Conservation (phyloP, 2,329 filamentous ascomycete species). For the Plenodomus tracheiphilus region DNA sequence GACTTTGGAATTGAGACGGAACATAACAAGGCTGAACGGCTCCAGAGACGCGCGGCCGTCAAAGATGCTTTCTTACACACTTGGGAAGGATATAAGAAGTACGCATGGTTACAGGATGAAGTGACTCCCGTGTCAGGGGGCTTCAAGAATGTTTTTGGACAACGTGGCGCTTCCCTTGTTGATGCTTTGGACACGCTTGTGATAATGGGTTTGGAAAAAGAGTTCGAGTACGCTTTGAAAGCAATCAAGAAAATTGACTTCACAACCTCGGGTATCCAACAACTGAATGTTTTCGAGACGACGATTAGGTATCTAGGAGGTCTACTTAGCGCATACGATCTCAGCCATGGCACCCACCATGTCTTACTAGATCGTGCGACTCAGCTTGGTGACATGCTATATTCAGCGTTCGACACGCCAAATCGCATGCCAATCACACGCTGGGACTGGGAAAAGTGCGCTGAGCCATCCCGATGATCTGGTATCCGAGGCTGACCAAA, state of each 20-base stretch:
- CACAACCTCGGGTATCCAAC: slow-evolving; percentile 43
- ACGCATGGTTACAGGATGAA: slow-evolving; percentile 60
- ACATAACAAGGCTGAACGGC: slow-evolving; percentile 34
- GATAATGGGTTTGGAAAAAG: slow-evolving; percentile 63
- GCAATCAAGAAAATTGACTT: slow-evolving; percentile 61
- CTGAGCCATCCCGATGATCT: slow-evolving; percentile 1
- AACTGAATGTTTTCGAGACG: slow-evolving; percentile 46
- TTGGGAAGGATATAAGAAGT: slow-evolving; percentile 56
- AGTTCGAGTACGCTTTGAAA: slow-evolving; percentile 59
- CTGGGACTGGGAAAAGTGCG: slow-evolving; percentile 45
- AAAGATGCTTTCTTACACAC: slow-evolving; percentile 44
- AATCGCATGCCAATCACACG: slow-evolving; percentile 47
- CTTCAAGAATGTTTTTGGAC: slow-evolving; percentile 55
- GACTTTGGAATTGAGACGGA: slow-evolving; percentile 41
- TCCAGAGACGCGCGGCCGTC: slow-evolving; percentile 38
- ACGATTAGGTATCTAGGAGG: slow-evolving; percentile 47
- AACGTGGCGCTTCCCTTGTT: slow-evolving; percentile 63
- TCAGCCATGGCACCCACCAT: slow-evolving; percentile 40
- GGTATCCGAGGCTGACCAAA: slow-evolving; percentile 14
- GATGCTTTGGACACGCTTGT: slow-evolving; percentile 64
- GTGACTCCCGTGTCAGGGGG: slow-evolving; percentile 54
- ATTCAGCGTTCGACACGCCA: slow-evolving; percentile 50
- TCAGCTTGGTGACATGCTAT: slow-evolving; percentile 50
- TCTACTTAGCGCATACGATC: slow-evolving; percentile 43
- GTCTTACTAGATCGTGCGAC: slow-evolving; percentile 45